phyloP scores from a whole-genome alignment of 805 yeast species.

The Ogataea paraovalis region DNA sequence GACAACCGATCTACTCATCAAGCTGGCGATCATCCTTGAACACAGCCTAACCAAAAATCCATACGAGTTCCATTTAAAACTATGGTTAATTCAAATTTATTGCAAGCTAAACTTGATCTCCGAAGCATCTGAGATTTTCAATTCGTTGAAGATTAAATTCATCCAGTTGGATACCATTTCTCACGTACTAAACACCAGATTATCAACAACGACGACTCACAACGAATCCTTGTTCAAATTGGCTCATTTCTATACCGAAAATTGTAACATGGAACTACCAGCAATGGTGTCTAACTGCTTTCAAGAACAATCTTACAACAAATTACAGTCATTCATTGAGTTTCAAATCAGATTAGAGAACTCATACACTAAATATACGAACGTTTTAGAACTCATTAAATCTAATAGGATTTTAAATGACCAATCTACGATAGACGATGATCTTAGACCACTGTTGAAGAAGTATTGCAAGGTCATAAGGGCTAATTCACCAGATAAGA shows the following conservation, averaged over 20 bases:
- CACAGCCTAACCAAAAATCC: constrained; percentile 50
- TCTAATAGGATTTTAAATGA: constrained; percentile 30
- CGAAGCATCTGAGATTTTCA: constrained; percentile 47
- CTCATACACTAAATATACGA: constrained; percentile 45
- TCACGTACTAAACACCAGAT: constrained; percentile 47
- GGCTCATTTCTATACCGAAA: constrained; percentile 45
- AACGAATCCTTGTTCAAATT: constrained; percentile 34
- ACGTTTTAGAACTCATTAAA: constrained; percentile 33
- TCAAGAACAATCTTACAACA: constrained; percentile 57
- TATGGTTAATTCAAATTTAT: constrained; percentile 70
- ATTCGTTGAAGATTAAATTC: constrained; percentile 59
- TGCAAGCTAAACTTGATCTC: constrained; percentile 51
- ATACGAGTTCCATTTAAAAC: constrained; percentile 66
- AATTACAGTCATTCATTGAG: constrained; percentile 61
- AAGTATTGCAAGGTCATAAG: constrained; percentile 15
- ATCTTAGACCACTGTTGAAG: constrained; percentile 13
- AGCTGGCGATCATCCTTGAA: constrained; percentile 55
- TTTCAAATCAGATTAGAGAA: constrained; percentile 48
- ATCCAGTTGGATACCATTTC: constrained; percentile 72
- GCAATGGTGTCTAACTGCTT: constrained; percentile 50
- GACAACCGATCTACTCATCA: constrained; percentile 28
- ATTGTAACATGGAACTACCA: constrained; percentile 48
- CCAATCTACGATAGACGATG: constrained; percentile 8
- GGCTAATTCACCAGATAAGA: constrained; percentile 23
- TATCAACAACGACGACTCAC: constrained; percentile 37